Evolutionary conservation across 1,284 basidiomycete genomes (phyloP).

Genomic region (Ustilago crameri): DNA sequence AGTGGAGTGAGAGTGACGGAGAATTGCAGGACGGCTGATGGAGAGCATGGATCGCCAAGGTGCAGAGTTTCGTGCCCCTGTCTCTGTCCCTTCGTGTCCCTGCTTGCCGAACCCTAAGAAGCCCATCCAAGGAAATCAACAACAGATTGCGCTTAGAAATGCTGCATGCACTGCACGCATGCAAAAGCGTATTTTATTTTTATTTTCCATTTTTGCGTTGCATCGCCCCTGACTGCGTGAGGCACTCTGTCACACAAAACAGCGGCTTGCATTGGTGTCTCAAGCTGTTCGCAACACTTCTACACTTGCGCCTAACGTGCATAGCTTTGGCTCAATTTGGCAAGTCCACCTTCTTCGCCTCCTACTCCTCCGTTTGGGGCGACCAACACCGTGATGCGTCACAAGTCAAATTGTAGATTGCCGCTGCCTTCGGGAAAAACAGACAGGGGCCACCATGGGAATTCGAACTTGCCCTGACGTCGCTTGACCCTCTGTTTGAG

Average conservation of each 20-base stretch:
- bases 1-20: background rate
- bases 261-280: background rate
- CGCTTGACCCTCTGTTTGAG: too few relatives aligned
- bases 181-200: background rate
- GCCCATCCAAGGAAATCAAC: background rate
- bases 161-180: background rate
- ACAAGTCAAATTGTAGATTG: too few relatives aligned
- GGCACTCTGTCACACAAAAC: too few relatives aligned
- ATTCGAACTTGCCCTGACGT: too few relatives aligned
- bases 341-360: background rate
- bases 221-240: too few relatives aligned
- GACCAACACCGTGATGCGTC: background rate
- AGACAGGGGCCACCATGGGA: too few relatives aligned
- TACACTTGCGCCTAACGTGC: conserved; percentile 15
- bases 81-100: too few relatives aligned
- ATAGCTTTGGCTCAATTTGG: conserved; percentile 17
- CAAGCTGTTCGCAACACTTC: conserved; percentile 7
- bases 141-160: background rate
- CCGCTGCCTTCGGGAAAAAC: too few relatives aligned
- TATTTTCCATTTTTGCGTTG: background rate
- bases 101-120: too few relatives aligned
- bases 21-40: too few relatives aligned
- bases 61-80: conserved; percentile 3
- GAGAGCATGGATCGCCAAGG: background rate
- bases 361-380: background rate